These are phyloP conservation scores for Fusarium sp. DNA, from an alignment of 2,329 filamentous ascomycete genomes.

Conservation along the genomic window DNA sequence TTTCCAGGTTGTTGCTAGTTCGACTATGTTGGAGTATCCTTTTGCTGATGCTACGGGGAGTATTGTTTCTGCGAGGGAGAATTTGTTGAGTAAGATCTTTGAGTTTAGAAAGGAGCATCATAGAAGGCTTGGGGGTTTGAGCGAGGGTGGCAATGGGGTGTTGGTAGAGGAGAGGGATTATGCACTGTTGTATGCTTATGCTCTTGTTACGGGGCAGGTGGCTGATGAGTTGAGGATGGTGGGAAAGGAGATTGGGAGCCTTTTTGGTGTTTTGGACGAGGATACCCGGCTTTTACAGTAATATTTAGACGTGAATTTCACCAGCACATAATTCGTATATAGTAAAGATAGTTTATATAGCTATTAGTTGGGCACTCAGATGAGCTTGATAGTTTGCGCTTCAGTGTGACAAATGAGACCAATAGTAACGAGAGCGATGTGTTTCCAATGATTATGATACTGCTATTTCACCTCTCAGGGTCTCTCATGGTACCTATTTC, in stretches of 20 bases:
- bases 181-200: constrained; percentile 92
- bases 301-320: not conserved
- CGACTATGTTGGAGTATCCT: constrained; percentile 93
- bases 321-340: no score
- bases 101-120: constrained; percentile 79
- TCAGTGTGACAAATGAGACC: no score
- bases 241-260: constrained; percentile 58
- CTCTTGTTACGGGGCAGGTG: constrained; percentile 74
- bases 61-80: constrained; percentile 82
- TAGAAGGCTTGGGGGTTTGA: constrained; percentile 44
- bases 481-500: no score
- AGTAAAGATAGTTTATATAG: no score
- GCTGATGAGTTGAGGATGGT: constrained; percentile 71
- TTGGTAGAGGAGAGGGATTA: constrained; percentile 81
- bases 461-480: no score
- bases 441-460: no score
- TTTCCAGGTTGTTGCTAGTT: constrained; percentile 85
- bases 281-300: constrained; percentile 38
- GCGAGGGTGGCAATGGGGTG: constrained; percentile 35
- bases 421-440: no score
- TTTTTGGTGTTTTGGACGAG: constrained; percentile 41
- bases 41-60: constrained; percentile 88
- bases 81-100: constrained; percentile 86
- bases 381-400: no score
- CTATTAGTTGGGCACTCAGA: no score